Conservation (phyloP, 345 rosid species). For the Alliaria petiolata region DNA sequence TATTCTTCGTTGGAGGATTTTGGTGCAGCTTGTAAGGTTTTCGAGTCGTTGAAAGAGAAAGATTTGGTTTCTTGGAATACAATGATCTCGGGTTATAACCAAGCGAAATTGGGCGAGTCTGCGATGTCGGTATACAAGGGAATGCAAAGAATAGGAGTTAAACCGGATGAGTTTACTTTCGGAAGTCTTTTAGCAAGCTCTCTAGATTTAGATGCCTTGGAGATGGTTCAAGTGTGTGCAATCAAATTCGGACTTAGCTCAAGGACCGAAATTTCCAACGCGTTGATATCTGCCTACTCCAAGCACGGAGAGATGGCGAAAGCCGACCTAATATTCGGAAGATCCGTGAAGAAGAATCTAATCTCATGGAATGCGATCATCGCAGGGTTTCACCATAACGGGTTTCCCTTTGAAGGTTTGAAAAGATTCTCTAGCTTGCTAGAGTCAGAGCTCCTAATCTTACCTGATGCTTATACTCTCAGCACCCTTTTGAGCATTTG, state of each 20-base stretch:
- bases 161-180: conserved; percentile 67
- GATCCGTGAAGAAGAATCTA: conserved; percentile 39
- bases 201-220: conserved; percentile 34
- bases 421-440: conserved; percentile 41
- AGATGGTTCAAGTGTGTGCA: conserved; percentile 51
- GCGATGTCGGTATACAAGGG: conserved; percentile 42
- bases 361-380: conserved; percentile 72
- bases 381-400: conserved; percentile 53
- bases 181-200: conserved; percentile 67
- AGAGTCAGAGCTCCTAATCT: conserved; percentile 31
- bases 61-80: conserved; percentile 82
- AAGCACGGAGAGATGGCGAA: conserved; percentile 46
- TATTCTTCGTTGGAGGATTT: conserved; percentile 44
- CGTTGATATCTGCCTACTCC: conserved; percentile 63
- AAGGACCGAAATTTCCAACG: conserved; percentile 57
- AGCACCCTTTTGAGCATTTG: conserved; percentile 50
- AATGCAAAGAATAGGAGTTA: conserved; percentile 49
- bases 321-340: conserved; percentile 46
- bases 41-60: conserved; percentile 47
- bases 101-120: conserved; percentile 33
- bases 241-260: conserved; percentile 44
- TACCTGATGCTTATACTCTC: conserved; percentile 58
- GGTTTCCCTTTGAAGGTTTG: conserved; percentile 45
- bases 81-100: conserved; percentile 60
- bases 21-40: conserved; percentile 36